phyloP scores from a whole-genome alignment of 257 asterid species.

The Henckelia pumila region DNA sequence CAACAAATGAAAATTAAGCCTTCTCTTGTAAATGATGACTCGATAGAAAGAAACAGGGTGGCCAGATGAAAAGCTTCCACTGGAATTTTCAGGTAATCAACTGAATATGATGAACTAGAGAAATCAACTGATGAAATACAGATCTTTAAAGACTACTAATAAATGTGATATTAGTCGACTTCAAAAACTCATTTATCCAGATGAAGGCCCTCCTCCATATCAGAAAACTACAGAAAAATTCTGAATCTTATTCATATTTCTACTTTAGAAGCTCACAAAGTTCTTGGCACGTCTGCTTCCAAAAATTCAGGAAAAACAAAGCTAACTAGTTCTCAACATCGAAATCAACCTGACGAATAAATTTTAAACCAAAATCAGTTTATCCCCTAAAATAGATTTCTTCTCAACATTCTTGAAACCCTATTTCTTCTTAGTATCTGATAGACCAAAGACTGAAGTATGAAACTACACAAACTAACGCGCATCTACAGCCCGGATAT shows the following conservation, averaged over 20 bases:
- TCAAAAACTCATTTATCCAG: no score
- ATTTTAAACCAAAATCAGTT: not conserved
- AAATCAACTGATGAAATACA: not conserved
- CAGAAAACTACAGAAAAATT: not conserved
- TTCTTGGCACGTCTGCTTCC: not conserved
- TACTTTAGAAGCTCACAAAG: not conserved
- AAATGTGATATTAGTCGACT: no score
- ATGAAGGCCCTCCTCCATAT: no score
- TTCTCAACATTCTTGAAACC: no score
- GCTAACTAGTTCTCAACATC: not conserved
- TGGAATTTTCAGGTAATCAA: no score
- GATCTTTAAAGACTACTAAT: no score
- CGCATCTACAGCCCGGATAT: not conserved
- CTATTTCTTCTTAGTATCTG: no score
- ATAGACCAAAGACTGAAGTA: not conserved
- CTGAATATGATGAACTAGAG: no score
- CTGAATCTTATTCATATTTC: not conserved
- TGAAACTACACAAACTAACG: not conserved
- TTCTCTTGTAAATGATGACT: not conserved
- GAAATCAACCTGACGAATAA: not conserved
- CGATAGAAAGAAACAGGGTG: not conserved
- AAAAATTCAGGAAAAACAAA: no score
- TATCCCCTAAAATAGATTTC: not conserved
- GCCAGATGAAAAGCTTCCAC: no score
- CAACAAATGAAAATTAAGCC: not conserved